These are phyloP conservation scores for Phytophthora boehmeriae DNA, from an alignment of 352 stramenopile genomes.

Conservation along the genomic window DNA sequence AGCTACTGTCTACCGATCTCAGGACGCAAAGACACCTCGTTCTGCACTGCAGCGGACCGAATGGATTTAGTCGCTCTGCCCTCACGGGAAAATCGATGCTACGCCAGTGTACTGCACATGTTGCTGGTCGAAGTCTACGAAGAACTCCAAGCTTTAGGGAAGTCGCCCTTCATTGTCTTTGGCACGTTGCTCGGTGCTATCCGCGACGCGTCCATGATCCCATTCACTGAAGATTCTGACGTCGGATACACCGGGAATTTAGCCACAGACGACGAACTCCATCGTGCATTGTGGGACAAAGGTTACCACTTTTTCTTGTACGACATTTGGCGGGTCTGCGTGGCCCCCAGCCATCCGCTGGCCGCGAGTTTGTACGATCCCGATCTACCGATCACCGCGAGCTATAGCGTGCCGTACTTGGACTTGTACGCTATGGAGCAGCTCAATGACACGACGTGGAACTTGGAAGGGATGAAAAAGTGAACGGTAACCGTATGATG, in stretches of 20 bases:
- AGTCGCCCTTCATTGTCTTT: conserved; percentile 31
- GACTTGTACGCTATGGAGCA: conserved; percentile 38
- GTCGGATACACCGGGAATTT: conserved; percentile 38
- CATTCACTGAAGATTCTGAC: conserved; percentile 59
- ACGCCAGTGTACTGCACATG: conserved; percentile 47
- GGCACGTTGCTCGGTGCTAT: conserved; percentile 47
- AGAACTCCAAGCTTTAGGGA: conserved; percentile 23
- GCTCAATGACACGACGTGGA: background rate
- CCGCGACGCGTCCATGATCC: conserved; percentile 47
- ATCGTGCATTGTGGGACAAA: conserved; percentile 21
- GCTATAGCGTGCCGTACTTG: conserved; percentile 34
- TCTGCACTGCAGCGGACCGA: conserved; percentile 42
- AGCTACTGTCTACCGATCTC: conserved; percentile 58
- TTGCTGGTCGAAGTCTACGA: conserved; percentile 49
- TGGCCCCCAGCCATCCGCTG: conserved; percentile 42
- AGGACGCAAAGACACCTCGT: conserved; percentile 44
- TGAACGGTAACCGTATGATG: conserved; percentile 6
- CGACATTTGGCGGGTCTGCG: conserved; percentile 42
- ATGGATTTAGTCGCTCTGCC: conserved; percentile 36
- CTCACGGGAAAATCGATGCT: conserved; percentile 29
- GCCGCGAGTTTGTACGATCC: conserved; percentile 41
- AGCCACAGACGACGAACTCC: conserved; percentile 4
- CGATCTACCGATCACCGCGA: conserved; percentile 5
- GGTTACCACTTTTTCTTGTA: conserved; percentile 54
- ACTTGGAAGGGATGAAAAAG: conserved; percentile 15